Base-by-base conservation (phyloP, 1,284 basidiomycete genomes). In the Ganoderma meredithae region DNA sequence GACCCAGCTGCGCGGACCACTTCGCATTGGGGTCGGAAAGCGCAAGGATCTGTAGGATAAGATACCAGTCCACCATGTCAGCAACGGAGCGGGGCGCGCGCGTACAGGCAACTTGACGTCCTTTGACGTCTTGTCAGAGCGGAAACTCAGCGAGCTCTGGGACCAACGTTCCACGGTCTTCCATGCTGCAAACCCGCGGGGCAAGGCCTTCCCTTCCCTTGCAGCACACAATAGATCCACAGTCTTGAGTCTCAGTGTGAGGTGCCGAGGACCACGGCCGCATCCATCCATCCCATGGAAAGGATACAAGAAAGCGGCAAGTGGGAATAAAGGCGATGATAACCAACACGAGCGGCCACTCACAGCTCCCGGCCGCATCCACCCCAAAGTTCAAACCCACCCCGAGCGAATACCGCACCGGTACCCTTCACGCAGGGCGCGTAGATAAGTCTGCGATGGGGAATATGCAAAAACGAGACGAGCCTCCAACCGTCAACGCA, bases 1-100 rank as follows among this genome's bases (percentile, higher is more conserved):
- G 85, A 27, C 90, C 91, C 53, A 94, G 79, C 52, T 81, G 76
- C 60, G 81, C 81, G 62, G 91, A 90, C 90, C 91, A 95, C 69
- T 83, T 78, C 27, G 88, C 88, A 68, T 85, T 78, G 36, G 84
- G 74, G 78, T 95, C 94, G 52, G 88, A 88, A 73, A 93, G 85
- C 27, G 62, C 88, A 82, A 76, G 60, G 64, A 66, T 93, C 75
- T 78, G 93, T 27, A n/a, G 6, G 44, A 49, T 22, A 41, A 33
- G 49, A 41, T 4, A 25, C 22, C 22, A n/a, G n/a, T n/a, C n/a
- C n/a, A 9, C 17, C 10, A 33, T 25, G 58, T 60, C 58, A 60
- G 58, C 58, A 25, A 25, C 6, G 22, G n/a, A 12, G 17, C 6
- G 36, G 36, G 6, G 36, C 15, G 31, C 17, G 55, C 31, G 27